These are phyloP conservation scores for Heliosperma pusillum DNA, from an alignment of 148 eudicot genomes.

Conservation along the genomic window DNA sequence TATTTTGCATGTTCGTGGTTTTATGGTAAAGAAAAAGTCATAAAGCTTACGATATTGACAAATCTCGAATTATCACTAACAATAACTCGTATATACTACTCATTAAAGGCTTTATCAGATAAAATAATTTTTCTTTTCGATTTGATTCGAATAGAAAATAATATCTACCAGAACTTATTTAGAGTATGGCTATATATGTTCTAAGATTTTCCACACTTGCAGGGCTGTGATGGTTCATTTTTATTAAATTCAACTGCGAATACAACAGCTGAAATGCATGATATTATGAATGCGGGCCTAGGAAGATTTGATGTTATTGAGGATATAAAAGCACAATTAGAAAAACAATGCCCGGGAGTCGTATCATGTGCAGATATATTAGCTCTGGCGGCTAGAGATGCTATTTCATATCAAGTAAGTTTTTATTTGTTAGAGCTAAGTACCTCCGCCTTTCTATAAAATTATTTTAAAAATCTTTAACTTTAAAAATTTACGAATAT, in stretches of 20 bases:
- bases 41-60: too few species aligned
- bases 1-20: too few species aligned
- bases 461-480: too few species aligned
- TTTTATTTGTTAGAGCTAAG: background rate
- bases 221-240: slow-evolving; percentile 4
- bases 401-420: background rate
- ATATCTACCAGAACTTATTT: background rate
- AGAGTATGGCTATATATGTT: too few species aligned
- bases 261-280: background rate
- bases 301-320: background rate
- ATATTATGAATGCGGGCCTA: background rate
- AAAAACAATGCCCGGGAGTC: background rate
- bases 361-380: slow-evolving; percentile 5
- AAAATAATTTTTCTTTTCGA: background rate
- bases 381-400: background rate
- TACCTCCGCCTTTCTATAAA: too few species aligned
- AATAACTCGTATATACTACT: too few species aligned
- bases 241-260: background rate
- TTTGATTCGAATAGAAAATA: too few species aligned
- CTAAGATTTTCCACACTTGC: too few species aligned
- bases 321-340: background rate
- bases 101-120: background rate
- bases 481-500: too few species aligned
- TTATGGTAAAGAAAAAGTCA: too few species aligned
- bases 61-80: too few species aligned